A percentile compares a stretch with the other conserved stretches of the same genome.
These are phyloP conservation scores for Coemansia sp. DNA, from an alignment of 192 early-diverging fungal genomes.

Conservation along the genomic window DNA sequence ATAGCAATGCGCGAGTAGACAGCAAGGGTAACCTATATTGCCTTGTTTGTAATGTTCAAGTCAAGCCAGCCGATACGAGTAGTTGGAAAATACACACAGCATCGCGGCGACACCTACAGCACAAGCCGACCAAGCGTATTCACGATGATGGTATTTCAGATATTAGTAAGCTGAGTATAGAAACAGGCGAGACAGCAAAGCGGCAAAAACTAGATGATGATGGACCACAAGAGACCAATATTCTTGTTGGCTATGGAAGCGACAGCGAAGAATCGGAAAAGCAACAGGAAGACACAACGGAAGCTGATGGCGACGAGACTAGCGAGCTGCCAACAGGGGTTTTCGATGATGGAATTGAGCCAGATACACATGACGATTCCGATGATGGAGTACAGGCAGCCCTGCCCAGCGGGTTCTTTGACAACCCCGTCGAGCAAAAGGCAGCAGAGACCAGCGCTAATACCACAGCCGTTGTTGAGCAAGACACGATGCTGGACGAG, in stretches of 20 bases:
- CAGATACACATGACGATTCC: background rate
- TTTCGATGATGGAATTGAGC: constrained; percentile 21
- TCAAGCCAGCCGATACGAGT: constrained; percentile 12
- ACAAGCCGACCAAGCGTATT: background rate
- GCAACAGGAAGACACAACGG: background rate
- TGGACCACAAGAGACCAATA: background rate
- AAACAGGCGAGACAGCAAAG: constrained; percentile 7
- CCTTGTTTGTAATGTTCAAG: background rate
- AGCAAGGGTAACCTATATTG: constrained; percentile 4
- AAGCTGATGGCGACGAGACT: background rate
- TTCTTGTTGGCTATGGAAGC: constrained; percentile 17
- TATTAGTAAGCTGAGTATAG: constrained; percentile 12
- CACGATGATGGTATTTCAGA: background rate
- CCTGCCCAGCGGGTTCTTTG: constrained; percentile 22
- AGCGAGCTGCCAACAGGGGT: constrained; percentile 19
- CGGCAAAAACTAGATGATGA: constrained; percentile 14
- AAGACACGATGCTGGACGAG: constrained; percentile 7
- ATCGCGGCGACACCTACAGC: constrained; percentile 16
- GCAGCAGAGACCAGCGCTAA: background rate
- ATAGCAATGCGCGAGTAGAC: background rate
- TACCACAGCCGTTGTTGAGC: background rate
- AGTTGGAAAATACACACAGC: constrained; percentile 23
- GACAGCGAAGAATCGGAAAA: constrained; percentile 10
- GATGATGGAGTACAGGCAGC: background rate
- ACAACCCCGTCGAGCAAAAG: background rate